Percentiles rank a stretch among this genome's conserved stretches.
Conservation (phyloP, 345 rosid species). For the Abelmoschus esculentus region DNA sequence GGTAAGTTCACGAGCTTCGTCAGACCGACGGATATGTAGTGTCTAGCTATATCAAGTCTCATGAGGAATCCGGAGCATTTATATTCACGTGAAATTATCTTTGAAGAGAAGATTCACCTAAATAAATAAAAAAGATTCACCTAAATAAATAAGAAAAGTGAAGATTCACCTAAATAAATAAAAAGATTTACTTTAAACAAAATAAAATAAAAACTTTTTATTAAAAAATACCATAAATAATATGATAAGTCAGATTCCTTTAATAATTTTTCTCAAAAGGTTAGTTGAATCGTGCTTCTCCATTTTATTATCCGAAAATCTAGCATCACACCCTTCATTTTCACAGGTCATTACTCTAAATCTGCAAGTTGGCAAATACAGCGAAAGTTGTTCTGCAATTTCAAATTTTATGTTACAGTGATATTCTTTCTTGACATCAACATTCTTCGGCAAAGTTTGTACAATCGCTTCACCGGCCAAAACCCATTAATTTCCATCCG, state of each 20-base stretch:
- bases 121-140: too few relatives aligned
- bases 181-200: too few relatives aligned
- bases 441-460: slow-evolving; percentile 58
- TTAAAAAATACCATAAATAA: too few relatives aligned
- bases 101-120: slow-evolving; percentile 21
- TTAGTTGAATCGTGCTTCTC: slow-evolving; percentile 64
- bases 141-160: too few relatives aligned
- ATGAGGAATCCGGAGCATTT: slow-evolving; percentile 51
- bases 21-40: slow-evolving; percentile 67
- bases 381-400: slow-evolving; percentile 37
- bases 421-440: slow-evolving; percentile 54
- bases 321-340: slow-evolving; percentile 59
- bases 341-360: slow-evolving; percentile 57
- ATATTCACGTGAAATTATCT: slow-evolving; percentile 74
- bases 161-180: too few relatives aligned
- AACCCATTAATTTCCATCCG: slow-evolving; percentile 80
- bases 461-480: slow-evolving; percentile 61
- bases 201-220: too few relatives aligned
- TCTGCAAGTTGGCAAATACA: slow-evolving; percentile 41
- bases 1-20: slow-evolving; percentile 85
- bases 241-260: too few relatives aligned
- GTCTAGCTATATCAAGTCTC: slow-evolving; percentile 88
- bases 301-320: slow-evolving; percentile 41
- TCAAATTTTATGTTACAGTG: slow-evolving; percentile 63
- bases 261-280: slow-evolving; percentile 44